Conservation (phyloP, 1,284 basidiomycete species). For the Paramarasmius palmivorus region DNA sequence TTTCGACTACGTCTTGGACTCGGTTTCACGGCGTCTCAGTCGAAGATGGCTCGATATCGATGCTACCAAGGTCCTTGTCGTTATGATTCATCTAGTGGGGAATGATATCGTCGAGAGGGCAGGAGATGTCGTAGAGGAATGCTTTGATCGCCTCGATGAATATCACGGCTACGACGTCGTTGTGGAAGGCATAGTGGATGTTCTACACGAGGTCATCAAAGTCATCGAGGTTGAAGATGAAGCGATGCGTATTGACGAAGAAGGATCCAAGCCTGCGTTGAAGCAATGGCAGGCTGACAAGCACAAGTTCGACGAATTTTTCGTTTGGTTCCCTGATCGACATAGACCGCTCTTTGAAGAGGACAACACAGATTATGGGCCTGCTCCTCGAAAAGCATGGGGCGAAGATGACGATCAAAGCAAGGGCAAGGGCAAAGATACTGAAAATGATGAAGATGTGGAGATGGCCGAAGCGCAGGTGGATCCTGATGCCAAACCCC, state of each 20-base stretch:
- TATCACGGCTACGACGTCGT: conserved; percentile 88
- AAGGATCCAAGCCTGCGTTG: not conserved
- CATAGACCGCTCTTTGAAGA: conserved; percentile 35
- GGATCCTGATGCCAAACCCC: conserved; percentile 37
- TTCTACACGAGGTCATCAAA: conserved; percentile 75
- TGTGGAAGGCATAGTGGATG: conserved; percentile 85
- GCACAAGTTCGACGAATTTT: conserved; percentile 48
- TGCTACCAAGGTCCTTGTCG: conserved; percentile 76
- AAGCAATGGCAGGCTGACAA: conserved; percentile 18
- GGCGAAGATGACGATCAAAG: conserved; percentile 27
- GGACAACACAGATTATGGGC: conserved; percentile 52
- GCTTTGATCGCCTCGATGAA: conserved; percentile 91
- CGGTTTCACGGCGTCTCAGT: conserved; percentile 79
- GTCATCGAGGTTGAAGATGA: conserved; percentile 62
- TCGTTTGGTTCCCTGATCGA: conserved; percentile 64
- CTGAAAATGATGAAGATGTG: conserved; percentile 22
- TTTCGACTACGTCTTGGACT: conserved; percentile 92
- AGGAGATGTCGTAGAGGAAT: conserved; percentile 91
- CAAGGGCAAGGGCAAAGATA: not conserved
- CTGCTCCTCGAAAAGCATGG: conserved; percentile 61
- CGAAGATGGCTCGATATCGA: conserved; percentile 77
- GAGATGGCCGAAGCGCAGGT: conserved; percentile 25
- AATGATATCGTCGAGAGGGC: conserved; percentile 83
- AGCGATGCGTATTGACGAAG: conserved; percentile 16
- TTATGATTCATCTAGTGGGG: conserved; percentile 85